Percentiles rank a stretch among this genome's conserved stretches.
Evolutionary conservation across 176 grass and related monocot genomes (phyloP).

Genomic region (Phoenix dactylifera): DNA sequence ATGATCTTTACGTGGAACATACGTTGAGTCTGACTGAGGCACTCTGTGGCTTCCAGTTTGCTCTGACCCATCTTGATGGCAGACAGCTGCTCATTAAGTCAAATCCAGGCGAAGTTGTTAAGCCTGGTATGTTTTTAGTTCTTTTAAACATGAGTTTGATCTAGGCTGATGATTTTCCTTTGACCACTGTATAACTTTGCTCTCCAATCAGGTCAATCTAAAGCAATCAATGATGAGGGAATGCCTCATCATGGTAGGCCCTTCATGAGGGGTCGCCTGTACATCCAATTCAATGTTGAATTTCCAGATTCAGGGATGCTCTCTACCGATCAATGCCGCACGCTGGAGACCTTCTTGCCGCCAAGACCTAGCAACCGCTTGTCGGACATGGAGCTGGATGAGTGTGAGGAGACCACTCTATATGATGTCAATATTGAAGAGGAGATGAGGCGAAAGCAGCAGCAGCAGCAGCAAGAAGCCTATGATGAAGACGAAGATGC

Average conservation of each 20-base stretch:
- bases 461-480: constrained; percentile 56
- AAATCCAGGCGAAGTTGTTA: constrained; percentile 77
- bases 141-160: too few relatives aligned
- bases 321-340: constrained; percentile 37
- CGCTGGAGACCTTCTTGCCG: constrained; percentile 56
- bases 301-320: constrained; percentile 57
- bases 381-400: constrained; percentile 53
- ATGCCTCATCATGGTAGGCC: constrained; percentile 85
- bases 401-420: constrained; percentile 80
- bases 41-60: constrained; percentile 85
- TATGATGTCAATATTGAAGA: constrained; percentile 90
- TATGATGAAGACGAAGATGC: constrained; percentile 67
- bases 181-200: too few relatives aligned
- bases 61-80: constrained; percentile 81
- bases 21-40: constrained; percentile 76
- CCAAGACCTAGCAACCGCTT: constrained; percentile 28
- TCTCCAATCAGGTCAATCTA: constrained; percentile 50
- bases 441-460: constrained; percentile 77
- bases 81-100: constrained; percentile 87
- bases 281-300: constrained; percentile 71
- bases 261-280: constrained; percentile 86
- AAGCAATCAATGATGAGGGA: constrained; percentile 89
- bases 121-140: constrained; percentile 44
- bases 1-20: constrained; percentile 71
- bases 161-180: too few relatives aligned